These are phyloP conservation scores for Coemansia sp. DNA, from an alignment of 192 early-diverging fungal genomes.

Conservation along the genomic window DNA sequence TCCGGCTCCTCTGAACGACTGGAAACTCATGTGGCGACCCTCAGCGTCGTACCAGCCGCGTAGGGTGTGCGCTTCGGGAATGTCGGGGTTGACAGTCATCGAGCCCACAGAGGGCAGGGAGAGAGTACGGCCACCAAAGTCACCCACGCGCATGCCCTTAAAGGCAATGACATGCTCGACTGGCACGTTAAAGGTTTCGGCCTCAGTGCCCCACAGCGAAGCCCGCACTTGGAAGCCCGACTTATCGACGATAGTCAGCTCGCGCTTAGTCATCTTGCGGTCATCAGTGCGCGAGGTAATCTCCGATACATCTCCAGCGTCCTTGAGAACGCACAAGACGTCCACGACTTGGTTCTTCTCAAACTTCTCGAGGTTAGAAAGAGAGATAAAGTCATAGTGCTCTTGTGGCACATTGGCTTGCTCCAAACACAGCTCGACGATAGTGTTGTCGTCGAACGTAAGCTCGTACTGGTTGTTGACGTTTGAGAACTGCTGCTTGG, in stretches of 20 bases:
- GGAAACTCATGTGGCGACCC: slow-evolving; percentile 33
- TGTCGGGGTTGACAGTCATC: slow-evolving; percentile 72
- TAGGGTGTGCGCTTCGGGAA: slow-evolving; percentile 70
- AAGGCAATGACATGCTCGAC: slow-evolving; percentile 71
- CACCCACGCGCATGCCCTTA: slow-evolving; percentile 84
- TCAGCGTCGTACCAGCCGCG: slow-evolving; percentile 66
- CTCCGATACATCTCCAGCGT: slow-evolving; percentile 58
- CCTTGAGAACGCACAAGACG: slow-evolving; percentile 75
- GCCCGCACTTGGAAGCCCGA: slow-evolving; percentile 67
- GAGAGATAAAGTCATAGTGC: slow-evolving; percentile 69
- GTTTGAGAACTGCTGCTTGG: slow-evolving; percentile 80
- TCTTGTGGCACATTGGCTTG: slow-evolving; percentile 38
- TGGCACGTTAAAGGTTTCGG: slow-evolving; percentile 62
- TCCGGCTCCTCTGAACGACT: slow-evolving; percentile 18
- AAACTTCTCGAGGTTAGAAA: slow-evolving; percentile 64
- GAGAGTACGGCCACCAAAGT: slow-evolving; percentile 78
- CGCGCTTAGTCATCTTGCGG: slow-evolving; percentile 72
- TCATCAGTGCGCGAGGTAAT: slow-evolving; percentile 61
- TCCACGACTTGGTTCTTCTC: slow-evolving; percentile 78
- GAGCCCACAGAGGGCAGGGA: slow-evolving; percentile 54
- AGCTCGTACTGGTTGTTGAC: slow-evolving; percentile 94
- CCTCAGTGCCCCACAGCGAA: slow-evolving; percentile 88
- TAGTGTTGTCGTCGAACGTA: slow-evolving; percentile 69
- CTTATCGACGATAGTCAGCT: slow-evolving; percentile 79
- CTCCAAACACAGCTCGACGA: slow-evolving; percentile 61